Evolutionary conservation across 2,329 filamentous ascomycete species (phyloP).

Genomic region (Amauroascus verrucosus): DNA sequence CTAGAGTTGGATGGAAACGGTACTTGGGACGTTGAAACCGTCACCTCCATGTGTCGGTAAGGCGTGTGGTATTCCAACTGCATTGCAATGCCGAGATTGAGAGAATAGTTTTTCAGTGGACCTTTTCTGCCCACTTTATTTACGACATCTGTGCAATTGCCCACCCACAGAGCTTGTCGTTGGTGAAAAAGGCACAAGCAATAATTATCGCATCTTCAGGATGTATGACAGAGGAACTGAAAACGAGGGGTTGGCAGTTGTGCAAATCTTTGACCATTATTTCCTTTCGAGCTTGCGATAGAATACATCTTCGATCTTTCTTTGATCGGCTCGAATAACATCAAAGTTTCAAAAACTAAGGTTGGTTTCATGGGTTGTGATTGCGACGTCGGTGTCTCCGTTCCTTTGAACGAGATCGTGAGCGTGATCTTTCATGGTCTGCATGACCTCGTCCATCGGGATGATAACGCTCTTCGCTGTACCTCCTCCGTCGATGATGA

Average conservation of each 20-base stretch:
- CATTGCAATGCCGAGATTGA: neutral
- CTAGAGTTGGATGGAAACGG: constrained; percentile 71
- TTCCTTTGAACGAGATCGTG: constrained; percentile 16
- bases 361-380: constrained; percentile 13
- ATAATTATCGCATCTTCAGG: neutral
- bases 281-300: neutral
- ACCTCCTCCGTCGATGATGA: constrained; percentile 33
- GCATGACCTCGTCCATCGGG: constrained; percentile 23
- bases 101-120: neutral
- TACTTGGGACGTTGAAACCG: constrained; percentile 47
- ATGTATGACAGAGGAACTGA: neutral
- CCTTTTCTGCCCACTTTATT: too few species aligned
- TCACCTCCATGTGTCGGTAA: neutral
- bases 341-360: neutral
- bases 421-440: constrained; percentile 22
- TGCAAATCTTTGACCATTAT: neutral
- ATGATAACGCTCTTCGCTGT: constrained; percentile 24
- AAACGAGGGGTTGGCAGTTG: neutral
- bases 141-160: neutral
- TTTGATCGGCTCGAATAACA: neutral
- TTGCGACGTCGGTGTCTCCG: constrained; percentile 22
- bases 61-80: neutral
- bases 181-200: neutral
- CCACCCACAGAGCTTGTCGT: neutral
- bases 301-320: neutral